A percentile compares a stretch with the other conserved stretches of the same genome.
Evolutionary conservation across 2,329 filamentous ascomycete species (phyloP).

Genomic region (Venturia carpophila): DNA sequence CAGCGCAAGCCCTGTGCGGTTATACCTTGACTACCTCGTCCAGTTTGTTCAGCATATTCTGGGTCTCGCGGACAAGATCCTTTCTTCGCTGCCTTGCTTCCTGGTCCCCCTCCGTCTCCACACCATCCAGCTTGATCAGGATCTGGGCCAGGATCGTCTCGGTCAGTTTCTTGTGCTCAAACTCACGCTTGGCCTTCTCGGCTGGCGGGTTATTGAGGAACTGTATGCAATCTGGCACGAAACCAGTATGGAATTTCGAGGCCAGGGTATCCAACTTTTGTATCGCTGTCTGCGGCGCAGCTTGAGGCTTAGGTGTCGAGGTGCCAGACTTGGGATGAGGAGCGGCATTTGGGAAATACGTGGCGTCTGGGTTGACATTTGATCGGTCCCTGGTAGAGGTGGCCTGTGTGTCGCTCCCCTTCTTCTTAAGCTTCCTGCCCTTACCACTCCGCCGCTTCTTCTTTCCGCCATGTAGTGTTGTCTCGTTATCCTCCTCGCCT

Average conservation of each 20-base stretch:
- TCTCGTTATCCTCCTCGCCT: slow-evolving; percentile 29
- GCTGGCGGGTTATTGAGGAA: slow-evolving; percentile 56
- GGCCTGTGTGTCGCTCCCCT: slow-evolving; percentile 37
- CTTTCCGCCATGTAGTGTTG: slow-evolving; percentile 23
- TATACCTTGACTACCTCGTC: slow-evolving; percentile 40
- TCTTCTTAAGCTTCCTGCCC: slow-evolving; percentile 35
- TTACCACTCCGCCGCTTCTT: slow-evolving; percentile 26
- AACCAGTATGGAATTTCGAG: slow-evolving; percentile 54
- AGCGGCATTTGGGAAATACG: slow-evolving; percentile 15
- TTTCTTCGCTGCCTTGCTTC: slow-evolving; percentile 47
- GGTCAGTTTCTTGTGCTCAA: slow-evolving; percentile 66
- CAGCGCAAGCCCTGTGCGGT: background rate
- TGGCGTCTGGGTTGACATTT: slow-evolving; percentile 18
- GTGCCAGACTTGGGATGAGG: slow-evolving; percentile 26
- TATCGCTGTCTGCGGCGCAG: slow-evolving; percentile 36
- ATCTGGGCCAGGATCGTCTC: slow-evolving; percentile 72
- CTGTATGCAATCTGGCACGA: slow-evolving; percentile 56
- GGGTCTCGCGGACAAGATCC: slow-evolving; percentile 64
- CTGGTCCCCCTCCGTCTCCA: slow-evolving; percentile 59
- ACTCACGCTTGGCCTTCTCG: slow-evolving; percentile 59
- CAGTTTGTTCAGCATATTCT: slow-evolving; percentile 56
- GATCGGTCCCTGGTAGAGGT: slow-evolving; percentile 20
- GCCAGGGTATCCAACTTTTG: slow-evolving; percentile 62
- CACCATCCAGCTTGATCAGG: slow-evolving; percentile 63
- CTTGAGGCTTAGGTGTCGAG: slow-evolving; percentile 32